A percentile compares a stretch with the other conserved stretches of the same genome.
These are phyloP conservation scores for Mucuna pruriens DNA, from an alignment of 306 rosid genomes.

Conservation along the genomic window DNA sequence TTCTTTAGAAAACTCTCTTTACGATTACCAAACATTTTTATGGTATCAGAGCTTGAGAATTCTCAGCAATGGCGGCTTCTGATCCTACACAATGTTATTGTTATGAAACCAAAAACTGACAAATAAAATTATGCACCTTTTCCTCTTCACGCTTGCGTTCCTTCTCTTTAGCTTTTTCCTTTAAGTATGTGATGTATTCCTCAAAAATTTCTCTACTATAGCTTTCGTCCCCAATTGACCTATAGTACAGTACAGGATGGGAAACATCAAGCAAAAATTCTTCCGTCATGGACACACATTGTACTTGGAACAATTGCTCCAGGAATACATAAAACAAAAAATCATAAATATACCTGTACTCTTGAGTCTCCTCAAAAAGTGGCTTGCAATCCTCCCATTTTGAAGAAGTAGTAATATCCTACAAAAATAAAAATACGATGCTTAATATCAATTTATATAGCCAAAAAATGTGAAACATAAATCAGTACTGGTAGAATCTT, in stretches of 20 bases:
- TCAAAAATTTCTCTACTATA: constrained; percentile 71
- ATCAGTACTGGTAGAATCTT: constrained; percentile 24
- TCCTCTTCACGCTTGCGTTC: constrained; percentile 99
- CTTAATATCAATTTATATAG: constrained; percentile 18
- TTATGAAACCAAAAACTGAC: constrained; percentile 23
- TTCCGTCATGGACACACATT: not conserved
- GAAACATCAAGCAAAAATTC: constrained; percentile 1
- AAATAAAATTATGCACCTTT: constrained; percentile 57
- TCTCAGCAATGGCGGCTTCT: too few species aligned
- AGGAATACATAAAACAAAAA: constrained; percentile 13
- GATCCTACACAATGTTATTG: too few species aligned
- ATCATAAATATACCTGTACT: constrained; percentile 68
- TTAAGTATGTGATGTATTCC: constrained; percentile 68
- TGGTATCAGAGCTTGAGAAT: too few species aligned
- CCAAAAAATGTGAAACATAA: constrained; percentile 31
- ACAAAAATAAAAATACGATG: constrained; percentile 39
- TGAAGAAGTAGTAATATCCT: constrained; percentile 82
- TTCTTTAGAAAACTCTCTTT: too few species aligned
- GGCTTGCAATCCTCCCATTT: constrained; percentile 91
- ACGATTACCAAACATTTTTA: too few species aligned
- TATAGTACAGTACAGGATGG: constrained; percentile 39
- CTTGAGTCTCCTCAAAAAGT: constrained; percentile 85
- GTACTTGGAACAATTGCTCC: not conserved
- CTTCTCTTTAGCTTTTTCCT: constrained; percentile 91
- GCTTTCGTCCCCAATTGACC: constrained; percentile 84